These are phyloP conservation scores for Chaetomium sp. DNA, from an alignment of 2,329 filamentous ascomycete species.

Conservation along the genomic window DNA sequence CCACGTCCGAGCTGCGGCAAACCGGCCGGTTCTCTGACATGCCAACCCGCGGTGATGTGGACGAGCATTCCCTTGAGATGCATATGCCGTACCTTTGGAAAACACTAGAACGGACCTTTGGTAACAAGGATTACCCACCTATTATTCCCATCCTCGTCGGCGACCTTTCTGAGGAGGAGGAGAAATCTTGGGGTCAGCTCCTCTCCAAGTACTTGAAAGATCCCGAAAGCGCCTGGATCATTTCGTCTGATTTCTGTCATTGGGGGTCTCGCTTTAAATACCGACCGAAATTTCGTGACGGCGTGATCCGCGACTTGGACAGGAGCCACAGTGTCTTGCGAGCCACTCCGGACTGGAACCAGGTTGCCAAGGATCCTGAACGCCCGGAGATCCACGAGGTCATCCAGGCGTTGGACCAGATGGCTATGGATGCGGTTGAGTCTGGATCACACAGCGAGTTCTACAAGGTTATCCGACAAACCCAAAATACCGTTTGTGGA, in stretches of 20 bases:
- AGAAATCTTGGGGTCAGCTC: conserved; percentile 68
- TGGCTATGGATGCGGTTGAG: conserved; percentile 83
- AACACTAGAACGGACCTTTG: conserved; percentile 59
- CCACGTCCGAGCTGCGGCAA: conserved; percentile 52
- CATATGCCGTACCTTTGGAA: conserved; percentile 93
- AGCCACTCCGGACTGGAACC: conserved; percentile 34
- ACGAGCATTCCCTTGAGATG: conserved; percentile 95
- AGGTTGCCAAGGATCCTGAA: conserved; percentile 22
- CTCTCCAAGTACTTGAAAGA: conserved; percentile 78
- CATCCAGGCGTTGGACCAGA: conserved; percentile 76
- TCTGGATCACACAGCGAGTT: conserved; percentile 73
- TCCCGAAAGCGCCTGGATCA: conserved; percentile 75
- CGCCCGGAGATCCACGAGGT: conserved; percentile 72
- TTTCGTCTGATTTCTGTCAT: conserved; percentile 96
- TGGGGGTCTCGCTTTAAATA: conserved; percentile 88
- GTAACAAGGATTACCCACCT: conserved; percentile 62
- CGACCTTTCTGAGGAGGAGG: conserved; percentile 65
- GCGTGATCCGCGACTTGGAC: conserved; percentile 39
- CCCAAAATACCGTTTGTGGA: conserved; percentile 90
- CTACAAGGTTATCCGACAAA: conserved; percentile 66
- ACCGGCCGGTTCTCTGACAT: conserved; percentile 67
- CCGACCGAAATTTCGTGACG: conserved; percentile 68
- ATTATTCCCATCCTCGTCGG: conserved; percentile 88
- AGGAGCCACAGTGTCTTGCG: conserved; percentile 44
- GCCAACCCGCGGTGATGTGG: conserved; percentile 66